Evolutionary conservation across 164 flowering plant genomes (phyloP), one percentile per base, ranked within the genome.

Genomic region (Chloranthus sessilifolius): DNA sequence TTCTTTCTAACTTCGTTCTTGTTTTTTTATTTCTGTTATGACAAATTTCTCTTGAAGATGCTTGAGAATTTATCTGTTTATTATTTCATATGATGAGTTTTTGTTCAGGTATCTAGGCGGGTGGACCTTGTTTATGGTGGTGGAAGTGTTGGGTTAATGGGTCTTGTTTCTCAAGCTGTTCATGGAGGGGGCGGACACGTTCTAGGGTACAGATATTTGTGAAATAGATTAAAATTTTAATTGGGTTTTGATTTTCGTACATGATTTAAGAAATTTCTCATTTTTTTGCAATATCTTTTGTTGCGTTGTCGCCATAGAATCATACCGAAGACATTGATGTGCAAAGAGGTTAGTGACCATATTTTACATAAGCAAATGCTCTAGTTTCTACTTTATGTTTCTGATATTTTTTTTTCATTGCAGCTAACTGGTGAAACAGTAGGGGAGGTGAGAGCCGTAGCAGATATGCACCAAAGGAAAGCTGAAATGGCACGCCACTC

Each of bases 401-500:
- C 14, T n/a, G 11, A 1, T 4, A 15, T 2, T 14, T 3, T 5
- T 4, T 12, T 15, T 55, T 35, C 8, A 25, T 24, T 9, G 21
- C 59, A 70, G 74, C 36, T 70, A 33, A 70, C 65, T 12, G 74
- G 74, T 26, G 74, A 70, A 33, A 59, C 68, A 28, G 60, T 70
- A 8, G 74, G 74, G 11, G 71, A 70, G 50, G 71, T 62, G 29
- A 66, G 56, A 23, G 55, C 57, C 2, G 74, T 70, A 21, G 68
- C 68, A 4, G 62, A 63, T 54, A 70, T 70, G 74, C 74, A 70
- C 41, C 74, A 70, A 52, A 59, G 74, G 23, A 70, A 70, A 52
- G 74, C 71, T 42, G 71, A 70, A 45, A 70, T 70, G 74, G 62
- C 70, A 14, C 67, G 67, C 49, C 71, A 66, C 57, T 66, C 74